Percentiles rank a stretch among this genome's conserved stretches.
Conservation (phyloP, 805 yeast species). For the Jamesozyma spencerorum region DNA sequence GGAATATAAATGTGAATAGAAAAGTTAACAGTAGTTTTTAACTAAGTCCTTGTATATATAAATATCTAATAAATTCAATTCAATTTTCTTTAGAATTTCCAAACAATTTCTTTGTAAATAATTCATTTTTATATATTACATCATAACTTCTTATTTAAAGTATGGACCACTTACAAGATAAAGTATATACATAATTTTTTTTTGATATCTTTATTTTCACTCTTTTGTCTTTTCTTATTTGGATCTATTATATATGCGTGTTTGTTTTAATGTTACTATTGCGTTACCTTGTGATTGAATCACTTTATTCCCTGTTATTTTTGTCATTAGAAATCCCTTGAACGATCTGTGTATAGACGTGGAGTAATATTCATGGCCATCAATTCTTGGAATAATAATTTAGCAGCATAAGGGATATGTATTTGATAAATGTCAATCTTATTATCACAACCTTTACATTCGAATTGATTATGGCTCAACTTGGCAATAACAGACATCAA, state of each 20-base stretch:
- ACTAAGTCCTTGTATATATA: not conserved
- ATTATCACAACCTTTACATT: conserved; percentile 96
- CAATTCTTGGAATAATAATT: conserved; percentile 93
- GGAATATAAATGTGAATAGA: not conserved
- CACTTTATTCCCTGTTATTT: not conserved
- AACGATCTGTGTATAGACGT: conserved; percentile 88
- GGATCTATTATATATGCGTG: too few relatives aligned
- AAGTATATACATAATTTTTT: not conserved
- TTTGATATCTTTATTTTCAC: not conserved
- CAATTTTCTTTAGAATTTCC: not conserved
- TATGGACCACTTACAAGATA: not conserved
- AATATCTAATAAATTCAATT: not conserved
- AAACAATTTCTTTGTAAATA: not conserved
- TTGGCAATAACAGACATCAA: conserved; percentile 96
- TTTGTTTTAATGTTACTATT: not conserved
- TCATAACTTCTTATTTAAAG: not conserved
- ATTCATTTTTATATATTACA: not conserved
- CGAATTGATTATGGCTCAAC: conserved; percentile 93
- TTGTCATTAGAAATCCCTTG: conserved; percentile 31
- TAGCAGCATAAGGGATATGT: conserved; percentile 97
- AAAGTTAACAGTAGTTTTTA: not conserved
- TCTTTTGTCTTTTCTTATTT: too few relatives aligned
- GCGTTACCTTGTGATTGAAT: not conserved
- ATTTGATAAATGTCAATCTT: conserved; percentile 97
- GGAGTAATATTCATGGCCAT: conserved; percentile 99